Evolutionary conservation across 208 protist species (phyloP), one percentile per base, ranked within the genome.

Genomic region (Endotrypanum monterogeii): DNA sequence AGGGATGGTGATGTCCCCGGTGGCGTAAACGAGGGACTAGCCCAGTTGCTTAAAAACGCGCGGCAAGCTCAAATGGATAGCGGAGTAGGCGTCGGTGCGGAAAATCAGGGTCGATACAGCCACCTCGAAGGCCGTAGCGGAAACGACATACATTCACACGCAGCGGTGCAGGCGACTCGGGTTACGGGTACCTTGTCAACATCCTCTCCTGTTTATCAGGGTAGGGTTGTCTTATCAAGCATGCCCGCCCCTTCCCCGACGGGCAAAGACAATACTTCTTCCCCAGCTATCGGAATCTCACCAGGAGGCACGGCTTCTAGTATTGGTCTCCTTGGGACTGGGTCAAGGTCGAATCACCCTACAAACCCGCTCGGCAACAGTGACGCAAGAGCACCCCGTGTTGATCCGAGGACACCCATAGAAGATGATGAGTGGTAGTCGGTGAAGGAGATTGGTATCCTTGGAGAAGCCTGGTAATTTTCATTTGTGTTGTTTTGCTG

Each of bases 391-490:
- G 3, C 67, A 18, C 1, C 52, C 25, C 41, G 54, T 7, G 51
- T 72, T 70, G 50, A 63, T 0, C 25, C 73, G 50, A 28, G 46
- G 56, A 37, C 56, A 16, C 44, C 74, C 25, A 71, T 83, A 39
- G 83, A 82, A 30, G 75, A 80, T 32, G 83, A 88, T 80, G 83
- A 56, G 0, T 92, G 88, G 88, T 83, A n/a, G 25, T 62, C 18
- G 0, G 4, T 23, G 11, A 35, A 12, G 2, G 12, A 14, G 14
- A 32, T 62, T 50, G 44, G 7, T 18, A 12, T 16, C 1, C 41
- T 11, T 39, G 1, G 18, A 25, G 60, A 65, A 18, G 7, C 54
- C n/a, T 67, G 3, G 23, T 48, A 1, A 23, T 9, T 39, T 68
- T 23, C 12, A 0, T 25, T 23, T 63, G 9, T 7, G 16, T 1